phyloP scores from a whole-genome alignment of 2,329 filamentous ascomycete species.

The Dendryphion nanum region DNA sequence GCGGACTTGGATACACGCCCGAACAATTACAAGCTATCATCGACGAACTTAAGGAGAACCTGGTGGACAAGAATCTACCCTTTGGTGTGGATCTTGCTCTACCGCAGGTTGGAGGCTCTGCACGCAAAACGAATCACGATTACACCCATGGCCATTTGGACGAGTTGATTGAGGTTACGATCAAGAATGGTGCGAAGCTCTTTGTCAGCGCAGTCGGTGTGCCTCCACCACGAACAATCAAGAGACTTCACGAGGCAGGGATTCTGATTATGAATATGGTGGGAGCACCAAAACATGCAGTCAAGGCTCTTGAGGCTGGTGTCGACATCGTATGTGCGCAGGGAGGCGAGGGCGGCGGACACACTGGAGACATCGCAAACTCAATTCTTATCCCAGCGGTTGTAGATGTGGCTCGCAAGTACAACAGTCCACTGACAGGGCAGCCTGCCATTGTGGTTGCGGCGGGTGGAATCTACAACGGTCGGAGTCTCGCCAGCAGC shows the following conservation, averaged over 20 bases:
- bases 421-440: conserved; percentile 69
- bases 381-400: conserved; percentile 85
- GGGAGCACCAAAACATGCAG: conserved; percentile 84
- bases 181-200: conserved; percentile 76
- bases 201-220: conserved; percentile 90
- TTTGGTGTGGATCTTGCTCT: conserved; percentile 92
- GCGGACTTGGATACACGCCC: conserved; percentile 52
- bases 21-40: conserved; percentile 76
- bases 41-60: conserved; percentile 76
- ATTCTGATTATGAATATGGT: conserved; percentile 98
- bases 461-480: conserved; percentile 83
- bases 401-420: conserved; percentile 75
- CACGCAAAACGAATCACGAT: conserved; percentile 90
- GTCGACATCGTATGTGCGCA: conserved; percentile 92
- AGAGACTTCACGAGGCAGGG: conserved; percentile 72
- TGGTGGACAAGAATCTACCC: conserved; percentile 66
- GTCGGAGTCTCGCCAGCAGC: conserved; percentile 73
- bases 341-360: conserved; percentile 89
- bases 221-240: conserved; percentile 71
- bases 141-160: conserved; percentile 89
- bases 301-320: conserved; percentile 81
- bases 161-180: conserved; percentile 81
- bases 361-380: conserved; percentile 84
- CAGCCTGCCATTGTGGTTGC: conserved; percentile 77
- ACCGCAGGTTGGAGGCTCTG: conserved; percentile 79